phyloP scores from a whole-genome alignment of 2,329 filamentous ascomycete genomes.

The Drechslera avenae region DNA sequence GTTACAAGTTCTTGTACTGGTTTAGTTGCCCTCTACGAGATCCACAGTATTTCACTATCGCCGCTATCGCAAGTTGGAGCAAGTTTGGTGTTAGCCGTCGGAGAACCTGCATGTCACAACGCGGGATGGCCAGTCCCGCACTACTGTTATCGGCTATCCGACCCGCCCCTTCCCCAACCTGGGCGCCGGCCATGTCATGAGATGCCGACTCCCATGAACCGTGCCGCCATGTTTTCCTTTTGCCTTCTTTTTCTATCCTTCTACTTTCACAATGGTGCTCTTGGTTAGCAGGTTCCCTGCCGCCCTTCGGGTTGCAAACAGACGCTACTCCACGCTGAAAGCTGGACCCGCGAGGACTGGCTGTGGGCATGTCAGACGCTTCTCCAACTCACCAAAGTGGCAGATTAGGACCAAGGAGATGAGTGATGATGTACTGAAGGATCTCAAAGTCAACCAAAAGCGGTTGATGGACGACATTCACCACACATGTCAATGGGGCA shows the following conservation, averaged over 20 bases:
- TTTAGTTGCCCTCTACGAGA: too few species aligned
- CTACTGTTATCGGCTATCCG: constrained; percentile 29
- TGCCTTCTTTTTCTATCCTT: neutral
- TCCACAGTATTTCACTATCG: too few species aligned
- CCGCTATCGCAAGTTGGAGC: too few species aligned
- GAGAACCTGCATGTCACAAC: constrained; percentile 17
- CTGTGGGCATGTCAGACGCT: constrained; percentile 24
- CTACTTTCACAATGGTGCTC: constrained; percentile 22
- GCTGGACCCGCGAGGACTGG: constrained; percentile 8
- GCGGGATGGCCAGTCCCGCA: constrained; percentile 15
- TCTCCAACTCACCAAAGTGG: constrained; percentile 41
- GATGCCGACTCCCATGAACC: constrained; percentile 18
- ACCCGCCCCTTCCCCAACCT: constrained; percentile 21
- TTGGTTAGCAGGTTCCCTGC: constrained; percentile 13
- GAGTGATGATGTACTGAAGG: constrained; percentile 57
- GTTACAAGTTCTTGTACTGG: too few species aligned
- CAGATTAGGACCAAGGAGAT: constrained; percentile 54
- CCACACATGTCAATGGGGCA: constrained; percentile 69
- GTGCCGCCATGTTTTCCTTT: constrained; percentile 13
- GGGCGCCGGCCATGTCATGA: constrained; percentile 27
- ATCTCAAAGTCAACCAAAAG: constrained; percentile 62
- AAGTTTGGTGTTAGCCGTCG: constrained; percentile 14
- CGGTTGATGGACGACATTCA: constrained; percentile 69
- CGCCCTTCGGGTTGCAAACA: constrained; percentile 27
- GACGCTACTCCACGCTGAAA: constrained; percentile 28